Conservation (phyloP, 495 filamentous ascomycete species). For the Penicillium goetzii region DNA sequence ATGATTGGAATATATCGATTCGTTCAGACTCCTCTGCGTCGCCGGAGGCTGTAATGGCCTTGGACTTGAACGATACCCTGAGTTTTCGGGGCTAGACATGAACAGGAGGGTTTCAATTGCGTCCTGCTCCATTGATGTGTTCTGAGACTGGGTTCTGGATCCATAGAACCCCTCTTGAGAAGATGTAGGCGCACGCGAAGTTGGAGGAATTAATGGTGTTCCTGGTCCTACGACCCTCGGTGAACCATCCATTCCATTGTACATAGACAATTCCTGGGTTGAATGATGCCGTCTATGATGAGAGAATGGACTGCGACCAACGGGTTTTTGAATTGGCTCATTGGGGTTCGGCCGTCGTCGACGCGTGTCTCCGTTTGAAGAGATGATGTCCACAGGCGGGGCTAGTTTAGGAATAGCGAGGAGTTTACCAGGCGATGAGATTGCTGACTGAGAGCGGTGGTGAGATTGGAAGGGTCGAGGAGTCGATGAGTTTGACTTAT, state of each 20-base stretch:
- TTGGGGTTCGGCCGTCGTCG: slow-evolving; percentile 51
- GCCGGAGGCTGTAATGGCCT: slow-evolving; percentile 29
- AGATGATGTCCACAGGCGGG: slow-evolving; percentile 60
- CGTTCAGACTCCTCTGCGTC: slow-evolving; percentile 38
- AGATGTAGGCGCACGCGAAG: slow-evolving; percentile 30
- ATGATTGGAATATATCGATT: slow-evolving; percentile 30
- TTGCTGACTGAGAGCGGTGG: slow-evolving; percentile 28
- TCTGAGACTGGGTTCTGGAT: slow-evolving; percentile 62
- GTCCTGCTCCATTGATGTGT: slow-evolving; percentile 77
- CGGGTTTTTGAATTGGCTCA: slow-evolving; percentile 22
- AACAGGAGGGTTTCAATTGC: slow-evolving; percentile 86
- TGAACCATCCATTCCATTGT: slow-evolving; percentile 25
- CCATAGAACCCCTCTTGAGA: slow-evolving; percentile 32
- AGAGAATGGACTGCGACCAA: slow-evolving; percentile 27
- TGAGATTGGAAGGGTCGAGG: slow-evolving; percentile 21
- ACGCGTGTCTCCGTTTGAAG: slow-evolving; percentile 30
- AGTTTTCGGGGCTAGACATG: slow-evolving; percentile 84
- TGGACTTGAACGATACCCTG: slow-evolving; percentile 53
- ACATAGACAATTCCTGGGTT: slow-evolving; percentile 35
- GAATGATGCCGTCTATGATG: slow-evolving; percentile 47
- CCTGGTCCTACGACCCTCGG: slow-evolving; percentile 33
- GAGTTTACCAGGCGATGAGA: slow-evolving; percentile 27
- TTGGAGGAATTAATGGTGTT: slow-evolving; percentile 41
- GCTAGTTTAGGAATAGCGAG: slow-evolving; percentile 49
- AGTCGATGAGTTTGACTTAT: slow-evolving; percentile 1